Evolutionary conservation across 139 green algal species (phyloP), one percentile per base, ranked within the genome.

Genomic region (Tetradesmus obliquus): DNA sequence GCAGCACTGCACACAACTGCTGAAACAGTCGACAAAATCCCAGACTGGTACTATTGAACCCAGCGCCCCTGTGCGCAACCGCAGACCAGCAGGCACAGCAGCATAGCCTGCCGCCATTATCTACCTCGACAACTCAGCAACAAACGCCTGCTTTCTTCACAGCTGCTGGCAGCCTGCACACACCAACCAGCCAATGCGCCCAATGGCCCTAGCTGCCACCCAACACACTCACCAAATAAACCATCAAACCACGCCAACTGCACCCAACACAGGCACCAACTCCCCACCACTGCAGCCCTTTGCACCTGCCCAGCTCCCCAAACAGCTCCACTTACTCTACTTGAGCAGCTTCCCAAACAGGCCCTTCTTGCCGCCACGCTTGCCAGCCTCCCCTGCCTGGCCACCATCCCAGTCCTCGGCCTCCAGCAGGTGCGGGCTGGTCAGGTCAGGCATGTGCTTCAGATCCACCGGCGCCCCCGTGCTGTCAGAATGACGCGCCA

Each of bases 391-490:
- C 80, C n/a, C 54, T 55, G 45, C 22, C 24, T 45, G 55, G 3
- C 72, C 53, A 86, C 51, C 71, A 74, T 83, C 74, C 86, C 86
- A 82, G 20, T 90, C 86, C 20, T 72, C 24, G 20, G 3, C 53
- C 60, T 84, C 57, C 57, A 88, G 17, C 88, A 92, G 60, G 20
- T 88, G 5, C 5, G 88, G 88, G 3, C 74, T 55, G 2, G 60
- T 57, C 6, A 92, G 60, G 88, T 92, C 88, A 84, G 88, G 88
- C 88, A 92, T 92, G 45, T 32, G 71, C 51, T n/a, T 69, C 32
- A 92, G 20, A 55, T 92, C 60, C 0, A 92, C 71, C 4, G 69
- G 10, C 57, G 69, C 53, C 9, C 13, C 79, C n/a, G 57, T 62
- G 66, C 84, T 88, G 57, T 88, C 84, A 57, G 53, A 62, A 5